Evolutionary conservation across 2,329 filamentous ascomycete species (phyloP).

Genomic region (Chrysoporthe cubensis): DNA sequence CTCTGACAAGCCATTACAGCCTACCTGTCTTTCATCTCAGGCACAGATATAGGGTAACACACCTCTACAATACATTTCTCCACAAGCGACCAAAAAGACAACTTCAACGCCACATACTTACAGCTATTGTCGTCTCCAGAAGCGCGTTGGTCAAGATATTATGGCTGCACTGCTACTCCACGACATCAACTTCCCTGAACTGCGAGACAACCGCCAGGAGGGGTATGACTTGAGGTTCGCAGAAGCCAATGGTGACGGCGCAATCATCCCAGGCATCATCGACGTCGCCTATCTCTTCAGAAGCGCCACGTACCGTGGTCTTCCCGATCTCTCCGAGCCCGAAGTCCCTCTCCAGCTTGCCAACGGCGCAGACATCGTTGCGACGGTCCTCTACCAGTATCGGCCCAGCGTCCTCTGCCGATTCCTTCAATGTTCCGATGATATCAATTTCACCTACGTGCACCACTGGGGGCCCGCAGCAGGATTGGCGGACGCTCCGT

Average conservation of each 20-base stretch:
- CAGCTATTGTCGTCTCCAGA: neutral
- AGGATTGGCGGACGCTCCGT: neutral
- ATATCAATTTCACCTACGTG: neutral
- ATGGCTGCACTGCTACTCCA: neutral
- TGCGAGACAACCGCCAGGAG: neutral
- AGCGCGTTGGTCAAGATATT: neutral
- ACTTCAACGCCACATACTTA: neutral
- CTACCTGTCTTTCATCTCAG: no score
- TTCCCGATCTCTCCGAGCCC: neutral
- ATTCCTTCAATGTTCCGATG: neutral
- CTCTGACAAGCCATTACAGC: no score
- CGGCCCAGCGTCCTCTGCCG: neutral
- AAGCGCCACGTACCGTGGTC: neutral
- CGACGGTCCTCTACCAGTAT: slow-evolving; percentile 11
- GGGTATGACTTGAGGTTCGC: no score
- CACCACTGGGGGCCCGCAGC: neutral
- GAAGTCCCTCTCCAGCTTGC: neutral
- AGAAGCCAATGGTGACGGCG: neutral
- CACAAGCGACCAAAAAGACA: neutral
- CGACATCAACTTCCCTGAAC: neutral
- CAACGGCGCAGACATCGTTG: slow-evolving; percentile 11
- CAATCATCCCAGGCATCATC: slow-evolving; percentile 3
- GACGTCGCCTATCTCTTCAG: neutral
- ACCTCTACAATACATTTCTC: neutral
- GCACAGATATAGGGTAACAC: no score